Conservation (phyloP, 2,329 filamentous ascomycete species). For the Aaosphaeria arxii region DNA sequence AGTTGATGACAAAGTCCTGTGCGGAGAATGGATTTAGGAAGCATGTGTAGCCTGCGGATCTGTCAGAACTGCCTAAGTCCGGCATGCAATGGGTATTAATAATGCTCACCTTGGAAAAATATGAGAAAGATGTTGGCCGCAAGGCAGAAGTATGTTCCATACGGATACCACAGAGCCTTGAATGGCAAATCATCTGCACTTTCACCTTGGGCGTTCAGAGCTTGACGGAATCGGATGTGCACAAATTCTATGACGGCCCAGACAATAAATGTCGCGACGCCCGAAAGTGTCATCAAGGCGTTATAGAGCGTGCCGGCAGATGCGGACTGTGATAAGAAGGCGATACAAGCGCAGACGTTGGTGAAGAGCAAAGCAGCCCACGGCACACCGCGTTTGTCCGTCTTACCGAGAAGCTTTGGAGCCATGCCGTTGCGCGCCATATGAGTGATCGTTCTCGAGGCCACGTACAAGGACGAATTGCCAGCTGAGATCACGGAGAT, state of each 20-base stretch:
- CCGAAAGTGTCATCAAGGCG: constrained; percentile 16
- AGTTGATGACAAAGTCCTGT: constrained; percentile 13
- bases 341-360: constrained; percentile 36
- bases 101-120: constrained; percentile 10
- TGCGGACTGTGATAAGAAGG: constrained; percentile 26
- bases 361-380: constrained; percentile 33
- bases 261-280: constrained; percentile 37
- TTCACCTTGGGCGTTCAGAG: constrained; percentile 36
- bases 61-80: background rate
- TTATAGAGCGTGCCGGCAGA: constrained; percentile 9
- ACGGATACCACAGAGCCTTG: constrained; percentile 12
- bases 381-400: constrained; percentile 7
- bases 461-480: constrained; percentile 13
- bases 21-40: constrained; percentile 13
- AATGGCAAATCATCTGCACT: constrained; percentile 18
- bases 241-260: constrained; percentile 40
- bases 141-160: constrained; percentile 9
- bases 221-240: constrained; percentile 43
- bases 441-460: constrained; percentile 10
- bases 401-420: constrained; percentile 10
- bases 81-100: background rate
- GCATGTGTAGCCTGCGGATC: constrained; percentile 9
- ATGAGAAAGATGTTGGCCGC: constrained; percentile 13
- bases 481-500: constrained; percentile 12
- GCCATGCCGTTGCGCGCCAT: constrained; percentile 12